Evolutionary conservation across 108 stramenopile species (phyloP), one percentile per base, ranked within the genome.

Genomic region (Fistulifera solaris): DNA sequence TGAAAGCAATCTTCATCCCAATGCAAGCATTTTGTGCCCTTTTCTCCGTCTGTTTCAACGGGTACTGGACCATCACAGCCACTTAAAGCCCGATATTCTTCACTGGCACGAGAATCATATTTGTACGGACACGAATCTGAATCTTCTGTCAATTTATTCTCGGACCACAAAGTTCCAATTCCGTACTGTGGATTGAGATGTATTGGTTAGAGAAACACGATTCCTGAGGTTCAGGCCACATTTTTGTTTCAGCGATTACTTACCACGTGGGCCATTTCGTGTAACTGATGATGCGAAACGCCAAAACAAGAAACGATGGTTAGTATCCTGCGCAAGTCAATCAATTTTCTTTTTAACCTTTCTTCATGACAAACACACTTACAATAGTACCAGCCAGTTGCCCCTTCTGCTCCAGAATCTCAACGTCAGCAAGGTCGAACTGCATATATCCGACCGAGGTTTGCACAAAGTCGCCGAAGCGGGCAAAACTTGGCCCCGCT

Each of bases 1-100:
- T 39, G 27, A 14, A 70, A 59, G 41, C 61, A 59, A 0, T 17
- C 38, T 41, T 70, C 73, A 25, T 75, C 73, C 62, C 66, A 75
- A 39, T 74, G 73, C 15, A 35, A 22, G 19, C 58, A 52, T 10
- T 40, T 59, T 2, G 73, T 70, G 1, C 65, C 68, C 2, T 31
- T 10, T 18, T 54, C 65, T 21, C 43, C 49, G 54, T 70, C 64
- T 12, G 38, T 52, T 52, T 70, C 68, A 7, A 70, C 25, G 2
- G 69, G 73, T 0, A 62, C n/a, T 38, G 58, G 8, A 35, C 31
- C 8, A 35, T 35, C 31, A 8, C 31, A 35, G 2, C 44, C 44
- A 45, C 44, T 45, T 5, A 45, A 21, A 11, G 44, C 11, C 11
- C 21, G 44, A 45, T 45, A 45, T 45, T 45, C 44, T 21, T 21